Base-by-base conservation (phyloP, 352 stramenopile genomes). In the Chrysophaeum taylorii region DNA sequence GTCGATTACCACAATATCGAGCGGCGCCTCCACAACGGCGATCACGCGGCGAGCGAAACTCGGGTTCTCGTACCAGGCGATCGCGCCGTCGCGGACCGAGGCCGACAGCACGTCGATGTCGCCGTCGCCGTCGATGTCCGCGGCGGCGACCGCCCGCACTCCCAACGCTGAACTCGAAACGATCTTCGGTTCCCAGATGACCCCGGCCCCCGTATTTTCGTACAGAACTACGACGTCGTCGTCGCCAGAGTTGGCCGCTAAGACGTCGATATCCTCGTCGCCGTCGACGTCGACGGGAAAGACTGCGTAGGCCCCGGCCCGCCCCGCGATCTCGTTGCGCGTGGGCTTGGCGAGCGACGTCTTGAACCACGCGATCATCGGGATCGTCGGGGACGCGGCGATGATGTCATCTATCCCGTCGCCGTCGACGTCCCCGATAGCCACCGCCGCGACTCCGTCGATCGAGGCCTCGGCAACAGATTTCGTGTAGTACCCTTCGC, bases 81-180 rank as follows among this genome's bases (percentile, higher is more conserved):
- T n/a, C 48, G 18, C 33, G 48, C 21, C 18, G 25, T 60, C 48
- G 48, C 48, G 18, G 18, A 9, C 18, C 5, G 18, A n/a, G 5
- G 48, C 48, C 48, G 48, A 60, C 18, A 60, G 5, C 18, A 60
- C 25, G 48, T 60, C 48, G 5, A 60, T 25, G 27, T 74, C 66
- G 35, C 74, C 74, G 33, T 75, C 23, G 38, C 74, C 74, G 37
- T 78, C 74, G 21, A 77, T 14, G 42, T 78, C 74, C 53, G 21
- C 33, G 18, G 48, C 48, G 48, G 15, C n/a, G 48, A 60, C 48
- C 18, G 48, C 5, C 18, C 15, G 25, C 18, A 25, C 5, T 7
- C 5, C 21, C 9, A 33, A 9, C 48, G 48, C 48, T 4, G 21
- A 21, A 9, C 7, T 31, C 48, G 48, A 33, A 25, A 60, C 21